Conservation (phyloP, 306 rosid species). For the Fagus crenata region DNA sequence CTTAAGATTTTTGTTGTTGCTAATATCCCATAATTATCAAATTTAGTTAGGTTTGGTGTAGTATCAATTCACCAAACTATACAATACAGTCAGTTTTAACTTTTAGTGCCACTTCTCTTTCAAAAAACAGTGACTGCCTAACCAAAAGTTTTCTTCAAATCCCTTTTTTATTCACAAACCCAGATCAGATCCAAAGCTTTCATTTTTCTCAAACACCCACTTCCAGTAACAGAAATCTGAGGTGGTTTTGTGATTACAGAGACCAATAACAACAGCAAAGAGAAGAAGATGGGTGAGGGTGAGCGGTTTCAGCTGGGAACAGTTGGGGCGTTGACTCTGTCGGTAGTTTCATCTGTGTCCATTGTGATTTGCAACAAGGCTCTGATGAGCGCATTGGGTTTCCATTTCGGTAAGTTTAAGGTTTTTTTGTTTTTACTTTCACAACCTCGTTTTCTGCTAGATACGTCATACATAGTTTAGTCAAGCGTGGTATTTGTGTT, state of each 20-base stretch:
- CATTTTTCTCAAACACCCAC: too few species aligned
- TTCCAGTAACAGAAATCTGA: constrained; percentile 13
- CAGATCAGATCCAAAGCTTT: too few species aligned
- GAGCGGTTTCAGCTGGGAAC: constrained; percentile 75
- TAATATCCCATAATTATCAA: too few species aligned
- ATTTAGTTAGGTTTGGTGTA: too few species aligned
- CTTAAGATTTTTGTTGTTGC: too few species aligned
- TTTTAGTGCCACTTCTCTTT: too few species aligned
- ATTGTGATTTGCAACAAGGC: constrained; percentile 90
- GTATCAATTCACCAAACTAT: too few species aligned
- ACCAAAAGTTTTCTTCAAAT: too few species aligned
- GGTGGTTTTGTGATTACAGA: constrained; percentile 8
- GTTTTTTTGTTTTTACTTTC: neutral
- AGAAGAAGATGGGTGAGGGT: constrained; percentile 63
- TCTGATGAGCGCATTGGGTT: constrained; percentile 64
- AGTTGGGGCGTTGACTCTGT: constrained; percentile 69
- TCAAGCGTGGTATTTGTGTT: neutral
- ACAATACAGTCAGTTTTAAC: too few species aligned
- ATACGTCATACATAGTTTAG: neutral
- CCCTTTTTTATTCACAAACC: too few species aligned
- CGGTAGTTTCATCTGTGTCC: constrained; percentile 84
- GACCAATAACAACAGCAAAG: constrained; percentile 22
- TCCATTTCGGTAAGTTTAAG: constrained; percentile 62
- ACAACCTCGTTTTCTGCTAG: neutral
- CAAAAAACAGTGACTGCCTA: too few species aligned